Conservation (phyloP, 2,329 filamentous ascomycete species). For the Tolypocladium inflatum region DNA sequence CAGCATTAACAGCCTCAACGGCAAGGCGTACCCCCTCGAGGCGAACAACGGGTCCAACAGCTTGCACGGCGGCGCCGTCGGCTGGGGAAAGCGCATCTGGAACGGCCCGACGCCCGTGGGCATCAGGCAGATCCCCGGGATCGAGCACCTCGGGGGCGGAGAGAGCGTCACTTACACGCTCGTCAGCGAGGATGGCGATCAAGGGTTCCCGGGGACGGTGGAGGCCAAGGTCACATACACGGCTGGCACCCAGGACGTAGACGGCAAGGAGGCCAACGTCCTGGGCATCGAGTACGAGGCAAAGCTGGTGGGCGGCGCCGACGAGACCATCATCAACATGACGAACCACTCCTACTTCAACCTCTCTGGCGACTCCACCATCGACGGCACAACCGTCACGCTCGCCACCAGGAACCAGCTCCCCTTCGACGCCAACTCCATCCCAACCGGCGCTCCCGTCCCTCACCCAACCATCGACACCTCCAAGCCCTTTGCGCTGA, state of each 20-base stretch:
- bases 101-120: slow-evolving; percentile 57
- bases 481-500: slow-evolving; percentile 61
- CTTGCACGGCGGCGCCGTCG: slow-evolving; percentile 60
- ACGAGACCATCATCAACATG: slow-evolving; percentile 88
- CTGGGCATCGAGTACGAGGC: slow-evolving; percentile 87
- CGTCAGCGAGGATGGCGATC: slow-evolving; percentile 69
- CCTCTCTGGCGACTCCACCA: slow-evolving; percentile 41
- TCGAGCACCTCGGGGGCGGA: slow-evolving; percentile 45
- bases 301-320: slow-evolving; percentile 63
- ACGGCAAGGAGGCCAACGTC: slow-evolving; percentile 56
- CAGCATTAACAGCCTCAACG: slow-evolving; percentile 63
- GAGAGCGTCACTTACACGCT: slow-evolving; percentile 59
- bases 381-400: slow-evolving; percentile 54
- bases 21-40: slow-evolving; percentile 56
- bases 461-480: slow-evolving; percentile 56
- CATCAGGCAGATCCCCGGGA: slow-evolving; percentile 36
- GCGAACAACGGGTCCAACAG: slow-evolving; percentile 72
- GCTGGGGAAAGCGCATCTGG: slow-evolving; percentile 78
- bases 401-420: slow-evolving; percentile 58
- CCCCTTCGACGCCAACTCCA: slow-evolving; percentile 61
- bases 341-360: slow-evolving; percentile 91
- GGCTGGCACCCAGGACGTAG: slow-evolving; percentile 54
- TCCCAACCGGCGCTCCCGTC: slow-evolving; percentile 61
- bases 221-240: slow-evolving; percentile 72
- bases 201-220: slow-evolving; percentile 83